Conservation (phyloP, 2,329 filamentous ascomycete species). For the Pseudogymnoascus sp. region DNA sequence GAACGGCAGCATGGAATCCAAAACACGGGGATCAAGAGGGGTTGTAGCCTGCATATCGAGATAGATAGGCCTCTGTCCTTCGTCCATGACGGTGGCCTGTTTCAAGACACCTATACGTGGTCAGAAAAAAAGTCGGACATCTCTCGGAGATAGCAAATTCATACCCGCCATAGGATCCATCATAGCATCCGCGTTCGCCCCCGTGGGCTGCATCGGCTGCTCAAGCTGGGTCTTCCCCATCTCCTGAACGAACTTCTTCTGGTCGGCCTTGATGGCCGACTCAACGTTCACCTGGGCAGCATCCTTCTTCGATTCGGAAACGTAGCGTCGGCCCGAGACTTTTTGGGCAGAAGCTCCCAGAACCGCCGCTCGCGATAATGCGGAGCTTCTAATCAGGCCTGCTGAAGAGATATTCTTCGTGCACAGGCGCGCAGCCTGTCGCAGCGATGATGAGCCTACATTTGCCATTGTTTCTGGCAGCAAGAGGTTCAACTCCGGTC, state of each 20-base stretch:
- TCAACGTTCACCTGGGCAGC: constrained; percentile 75
- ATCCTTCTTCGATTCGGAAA: constrained; percentile 72
- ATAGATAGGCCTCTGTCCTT: constrained; percentile 89
- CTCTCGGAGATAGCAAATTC: constrained; percentile 12
- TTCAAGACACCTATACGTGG: constrained; percentile 62
- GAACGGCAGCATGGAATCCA: constrained; percentile 94
- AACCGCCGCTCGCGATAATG: constrained; percentile 17
- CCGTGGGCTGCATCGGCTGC: constrained; percentile 21
- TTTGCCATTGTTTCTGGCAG: constrained; percentile 21
- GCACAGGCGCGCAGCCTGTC: constrained; percentile 28
- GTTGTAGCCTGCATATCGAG: constrained; percentile 98
- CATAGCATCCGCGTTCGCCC: constrained; percentile 42
- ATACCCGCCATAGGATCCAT: constrained; percentile 72
- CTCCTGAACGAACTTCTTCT: constrained; percentile 64
- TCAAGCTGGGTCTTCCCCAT: constrained; percentile 26
- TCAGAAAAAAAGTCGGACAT: constrained; percentile 18
- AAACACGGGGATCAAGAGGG: constrained; percentile 83
- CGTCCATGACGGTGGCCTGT: constrained; percentile 86
- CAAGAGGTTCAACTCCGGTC: background rate
- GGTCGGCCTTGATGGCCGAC: constrained; percentile 76
- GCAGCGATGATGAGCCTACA: constrained; percentile 25
- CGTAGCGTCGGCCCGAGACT: constrained; percentile 55
- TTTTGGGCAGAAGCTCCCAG: constrained; percentile 17
- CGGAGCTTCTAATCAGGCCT: constrained; percentile 21
- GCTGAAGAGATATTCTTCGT: constrained; percentile 21